phyloP scores from a whole-genome alignment of 2,329 filamentous ascomycete species.

The Trichophyton mentagrophytes region DNA sequence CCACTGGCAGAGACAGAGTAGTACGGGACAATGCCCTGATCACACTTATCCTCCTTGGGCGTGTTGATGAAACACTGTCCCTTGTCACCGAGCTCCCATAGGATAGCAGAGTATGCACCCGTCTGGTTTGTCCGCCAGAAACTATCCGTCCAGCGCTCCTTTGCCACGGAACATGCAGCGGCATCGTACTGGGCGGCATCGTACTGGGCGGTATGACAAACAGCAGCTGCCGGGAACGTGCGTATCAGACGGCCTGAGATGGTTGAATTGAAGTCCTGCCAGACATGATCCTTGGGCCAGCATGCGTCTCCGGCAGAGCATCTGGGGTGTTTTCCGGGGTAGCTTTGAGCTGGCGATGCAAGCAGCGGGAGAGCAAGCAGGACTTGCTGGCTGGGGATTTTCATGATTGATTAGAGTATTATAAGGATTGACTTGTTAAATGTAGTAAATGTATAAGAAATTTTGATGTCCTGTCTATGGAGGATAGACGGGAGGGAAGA shows the following conservation, averaged over 20 bases:
- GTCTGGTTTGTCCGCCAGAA: slow-evolving; percentile 18
- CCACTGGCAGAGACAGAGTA: slow-evolving; percentile 15
- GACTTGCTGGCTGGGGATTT: background rate
- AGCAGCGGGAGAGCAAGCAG: slow-evolving; percentile 2
- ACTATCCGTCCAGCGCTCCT: slow-evolving; percentile 13
- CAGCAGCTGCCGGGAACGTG: slow-evolving; percentile 12
- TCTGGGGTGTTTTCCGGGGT: slow-evolving; percentile 5
- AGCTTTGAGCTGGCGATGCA: background rate
- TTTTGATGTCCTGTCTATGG: background rate
- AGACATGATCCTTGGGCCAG: slow-evolving; percentile 12
- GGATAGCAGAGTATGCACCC: slow-evolving; percentile 18
- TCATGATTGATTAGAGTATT: background rate
- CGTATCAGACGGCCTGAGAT: slow-evolving; percentile 12
- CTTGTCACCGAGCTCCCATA: slow-evolving; percentile 20
- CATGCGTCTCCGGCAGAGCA: slow-evolving; percentile 13
- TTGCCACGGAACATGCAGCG: slow-evolving; percentile 11
- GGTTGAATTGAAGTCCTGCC: slow-evolving; percentile 11
- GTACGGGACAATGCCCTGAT: slow-evolving; percentile 18
- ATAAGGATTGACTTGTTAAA: background rate
- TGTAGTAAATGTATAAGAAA: background rate
- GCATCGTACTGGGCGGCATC: slow-evolving; percentile 12
- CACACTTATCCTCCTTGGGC: slow-evolving; percentile 13
- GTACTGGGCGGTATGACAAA: slow-evolving; percentile 12
- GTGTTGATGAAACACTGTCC: slow-evolving; percentile 20
- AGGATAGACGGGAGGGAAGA: background rate